Base-by-base conservation (phyloP, 2,329 filamentous ascomycete species). In the Colletotrichum theobromicola region DNA sequence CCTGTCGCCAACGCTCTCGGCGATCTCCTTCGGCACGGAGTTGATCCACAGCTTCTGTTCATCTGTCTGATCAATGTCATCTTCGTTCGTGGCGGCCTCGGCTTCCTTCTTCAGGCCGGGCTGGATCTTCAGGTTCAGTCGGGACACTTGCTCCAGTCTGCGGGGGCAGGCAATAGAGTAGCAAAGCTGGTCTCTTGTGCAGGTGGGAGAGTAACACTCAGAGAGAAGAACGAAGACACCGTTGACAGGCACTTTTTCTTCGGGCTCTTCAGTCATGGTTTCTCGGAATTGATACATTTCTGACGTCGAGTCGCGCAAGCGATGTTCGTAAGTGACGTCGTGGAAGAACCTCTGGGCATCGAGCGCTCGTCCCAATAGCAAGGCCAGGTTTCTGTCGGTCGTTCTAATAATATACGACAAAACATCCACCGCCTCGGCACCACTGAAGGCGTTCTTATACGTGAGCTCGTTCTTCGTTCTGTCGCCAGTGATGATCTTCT, bases 31-130 rank as follows among this genome's bases (percentile, higher is more conserved):
- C 1, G 96, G 95, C 42, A 99, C 97, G 16, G 96, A 98, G 83
- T 98, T 98, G 84, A 99, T 99, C 97, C 97, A 99, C 46, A 99
- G 90, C 84, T 98, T 98, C 86, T 98, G 97, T 83, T 98, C 96
- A 81, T 98, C 95, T 35, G 94, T 95, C 80, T 97, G 93, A 73
- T 96, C 94, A 55, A 83, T 87, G 76, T 97, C 95, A 79, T 97
- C 95, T 80, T 98, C 96, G 80, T 97, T 81, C 88, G 90, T 82
- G 46, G 86, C 86, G 16, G 88, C 85, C 26, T 88, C 87, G 60
- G 90, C 88, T 64, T 91, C 88, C 77, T 90, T 90, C 83, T 94
- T 95, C 79, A 99, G 87, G 74, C 96, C 96, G 34, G 95, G 95
- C 78, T 96, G 95, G 76, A 96, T 94, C 85, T 98, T 98, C 83